phyloP scores from a whole-genome alignment of 768 basidiomycete genomes.

The Mycena haematopus region DNA sequence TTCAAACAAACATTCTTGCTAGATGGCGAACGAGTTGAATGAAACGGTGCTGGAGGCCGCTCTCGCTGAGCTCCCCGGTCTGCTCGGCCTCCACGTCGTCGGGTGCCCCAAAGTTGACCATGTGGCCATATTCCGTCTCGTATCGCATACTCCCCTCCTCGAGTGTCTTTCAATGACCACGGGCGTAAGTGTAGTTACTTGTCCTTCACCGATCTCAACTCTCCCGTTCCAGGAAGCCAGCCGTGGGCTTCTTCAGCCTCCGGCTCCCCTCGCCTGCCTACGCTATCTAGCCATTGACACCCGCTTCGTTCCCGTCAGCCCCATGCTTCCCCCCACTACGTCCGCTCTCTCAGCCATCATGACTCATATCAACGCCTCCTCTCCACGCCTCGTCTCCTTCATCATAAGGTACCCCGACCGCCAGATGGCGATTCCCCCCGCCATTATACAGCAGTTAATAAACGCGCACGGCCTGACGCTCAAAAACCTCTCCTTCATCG shows the following conservation, averaged over 20 bases:
- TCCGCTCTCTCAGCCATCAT: conserved; percentile 37
- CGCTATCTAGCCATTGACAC: conserved; percentile 61
- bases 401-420: conserved; percentile 54
- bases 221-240: conserved; percentile 43
- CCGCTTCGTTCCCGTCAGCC: conserved; percentile 36
- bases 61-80: conserved; percentile 55
- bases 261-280: conserved; percentile 48
- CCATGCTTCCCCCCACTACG: conserved; percentile 29
- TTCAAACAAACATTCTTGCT: background rate
- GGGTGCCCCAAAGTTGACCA: conserved; percentile 67
- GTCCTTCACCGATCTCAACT: background rate
- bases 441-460: conserved; percentile 51
- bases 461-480: conserved; percentile 50
- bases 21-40: conserved; percentile 67
- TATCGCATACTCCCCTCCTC: conserved; percentile 57
- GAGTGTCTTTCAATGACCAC: conserved; percentile 68
- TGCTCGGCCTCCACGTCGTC: conserved; percentile 66
- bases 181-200: conserved; percentile 48
- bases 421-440: conserved; percentile 42
- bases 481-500: conserved; percentile 51
- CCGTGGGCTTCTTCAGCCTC: conserved; percentile 35
- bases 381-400: conserved; percentile 43
- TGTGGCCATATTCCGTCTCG: conserved; percentile 49
- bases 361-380: conserved; percentile 38
- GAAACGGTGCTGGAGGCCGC: conserved; percentile 53